Conservation (phyloP, 352 stramenopile species). For the Plasmopara muralis region DNA sequence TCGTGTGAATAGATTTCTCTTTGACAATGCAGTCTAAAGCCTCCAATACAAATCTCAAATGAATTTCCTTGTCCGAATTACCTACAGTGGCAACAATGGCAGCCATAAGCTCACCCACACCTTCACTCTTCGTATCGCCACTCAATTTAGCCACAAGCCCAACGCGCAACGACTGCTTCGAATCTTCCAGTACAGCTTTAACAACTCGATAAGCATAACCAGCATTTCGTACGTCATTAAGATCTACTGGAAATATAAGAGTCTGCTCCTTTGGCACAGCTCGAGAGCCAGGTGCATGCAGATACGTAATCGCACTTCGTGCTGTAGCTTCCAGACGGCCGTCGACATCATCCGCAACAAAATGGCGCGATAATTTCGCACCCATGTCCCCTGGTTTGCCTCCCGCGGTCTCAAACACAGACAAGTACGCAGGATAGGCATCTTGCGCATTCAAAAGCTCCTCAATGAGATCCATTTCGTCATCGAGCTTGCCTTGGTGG, state of each 20-base stretch:
- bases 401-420: constrained; percentile 42
- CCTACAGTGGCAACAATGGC: constrained; percentile 45
- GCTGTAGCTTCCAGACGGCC: constrained; percentile 45
- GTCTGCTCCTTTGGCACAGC: constrained; percentile 64
- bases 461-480: constrained; percentile 62
- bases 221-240: constrained; percentile 45
- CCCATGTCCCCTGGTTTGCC: constrained; percentile 13
- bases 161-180: constrained; percentile 51
- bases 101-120: constrained; percentile 37
- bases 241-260: constrained; percentile 48
- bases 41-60: constrained; percentile 53
- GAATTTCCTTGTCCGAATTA: constrained; percentile 43
- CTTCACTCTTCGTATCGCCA: constrained; percentile 3
- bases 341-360: constrained; percentile 61
- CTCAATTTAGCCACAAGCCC: constrained; percentile 46
- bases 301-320: constrained; percentile 40
- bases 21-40: constrained; percentile 49
- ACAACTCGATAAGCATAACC: constrained; percentile 48
- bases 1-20: constrained; percentile 39
- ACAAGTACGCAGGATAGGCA: constrained; percentile 60
- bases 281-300: constrained; percentile 46
- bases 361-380: constrained; percentile 24
- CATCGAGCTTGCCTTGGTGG: constrained; percentile 40
- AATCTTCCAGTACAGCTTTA: constrained; percentile 62
- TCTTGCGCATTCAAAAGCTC: constrained; percentile 55